Evolutionary conservation across 2,329 filamentous ascomycete genomes (phyloP).

Genomic region (Curvularia lunata): DNA sequence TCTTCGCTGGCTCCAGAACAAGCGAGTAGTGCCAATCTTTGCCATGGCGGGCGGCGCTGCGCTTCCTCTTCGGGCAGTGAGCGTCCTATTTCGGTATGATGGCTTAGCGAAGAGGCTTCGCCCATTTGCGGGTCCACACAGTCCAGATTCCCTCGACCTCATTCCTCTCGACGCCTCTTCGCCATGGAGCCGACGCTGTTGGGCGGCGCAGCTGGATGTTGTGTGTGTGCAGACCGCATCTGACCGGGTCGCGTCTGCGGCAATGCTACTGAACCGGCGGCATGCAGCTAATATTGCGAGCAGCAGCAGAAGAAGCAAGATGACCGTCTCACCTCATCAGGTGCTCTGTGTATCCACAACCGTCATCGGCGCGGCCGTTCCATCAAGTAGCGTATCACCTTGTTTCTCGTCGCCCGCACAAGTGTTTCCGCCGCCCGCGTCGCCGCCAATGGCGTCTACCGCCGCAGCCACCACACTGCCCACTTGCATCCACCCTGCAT

Average conservation of each 20-base stretch:
- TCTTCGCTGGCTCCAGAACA: slow-evolving; percentile 1
- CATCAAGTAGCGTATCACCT: slow-evolving; percentile 11
- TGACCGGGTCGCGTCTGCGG: background rate
- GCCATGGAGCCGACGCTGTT: background rate
- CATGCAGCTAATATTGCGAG: background rate
- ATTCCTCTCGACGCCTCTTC: background rate
- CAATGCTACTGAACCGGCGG: background rate
- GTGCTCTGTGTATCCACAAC: background rate
- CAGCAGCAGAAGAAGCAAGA: background rate
- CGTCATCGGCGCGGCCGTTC: slow-evolving; percentile 6
- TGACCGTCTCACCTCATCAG: background rate
- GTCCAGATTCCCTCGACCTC: background rate
- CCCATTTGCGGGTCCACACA: background rate
- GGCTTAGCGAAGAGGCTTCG: background rate
- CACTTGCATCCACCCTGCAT: slow-evolving; percentile 2
- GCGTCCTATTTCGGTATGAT: background rate
- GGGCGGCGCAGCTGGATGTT: background rate
- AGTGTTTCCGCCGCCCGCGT: slow-evolving; percentile 8
- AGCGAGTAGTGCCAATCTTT: background rate
- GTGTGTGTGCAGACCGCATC: background rate
- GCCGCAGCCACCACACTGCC: background rate
- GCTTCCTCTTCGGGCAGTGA: background rate
- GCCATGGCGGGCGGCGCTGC: background rate
- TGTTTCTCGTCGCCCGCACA: slow-evolving; percentile 9
- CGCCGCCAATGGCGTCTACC: slow-evolving; percentile 1